phyloP scores from a whole-genome alignment of 2,329 filamentous ascomycete species.

The Penicillium sp. region DNA sequence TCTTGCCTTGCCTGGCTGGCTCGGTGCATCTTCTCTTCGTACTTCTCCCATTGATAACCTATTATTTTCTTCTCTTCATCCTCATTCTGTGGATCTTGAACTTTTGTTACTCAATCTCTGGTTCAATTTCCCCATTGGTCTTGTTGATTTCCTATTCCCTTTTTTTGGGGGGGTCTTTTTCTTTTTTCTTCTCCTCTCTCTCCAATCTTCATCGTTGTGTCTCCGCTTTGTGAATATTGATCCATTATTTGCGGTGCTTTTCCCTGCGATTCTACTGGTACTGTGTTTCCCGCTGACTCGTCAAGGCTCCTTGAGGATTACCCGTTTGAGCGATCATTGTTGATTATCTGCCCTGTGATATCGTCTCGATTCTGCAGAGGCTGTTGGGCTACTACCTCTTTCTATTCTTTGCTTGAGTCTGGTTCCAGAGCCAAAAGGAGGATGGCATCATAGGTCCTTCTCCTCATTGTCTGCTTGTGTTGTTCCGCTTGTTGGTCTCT shows the following conservation, averaged over 20 bases:
- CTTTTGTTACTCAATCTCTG: too few relatives aligned
- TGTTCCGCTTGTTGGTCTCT: slow-evolving; percentile 6
- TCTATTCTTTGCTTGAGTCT: slow-evolving; percentile 1
- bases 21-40: too few relatives aligned
- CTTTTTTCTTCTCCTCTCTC: slow-evolving; percentile 12
- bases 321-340: neutral
- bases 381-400: neutral
- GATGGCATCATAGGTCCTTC: slow-evolving; percentile 12
- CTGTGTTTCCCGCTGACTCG: neutral
- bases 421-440: slow-evolving; percentile 4
- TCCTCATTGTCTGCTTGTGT: slow-evolving; percentile 4
- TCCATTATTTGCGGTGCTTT: neutral
- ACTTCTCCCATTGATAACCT: too few relatives aligned
- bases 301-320: neutral
- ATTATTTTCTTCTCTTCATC: too few relatives aligned
- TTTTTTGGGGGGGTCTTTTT: slow-evolving; percentile 26
- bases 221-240: too few relatives aligned
- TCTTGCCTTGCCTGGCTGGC: too few relatives aligned
- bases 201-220: neutral
- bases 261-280: neutral
- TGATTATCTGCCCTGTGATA: neutral
- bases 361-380: neutral
- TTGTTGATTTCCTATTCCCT: slow-evolving; percentile 9
- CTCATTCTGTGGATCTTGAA: too few relatives aligned
- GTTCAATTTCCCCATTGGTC: too few relatives aligned